These are phyloP conservation scores for Microbotryum lychnidis-dioicae DNA, from an alignment of 1,284 basidiomycete species.

Conservation along the genomic window DNA sequence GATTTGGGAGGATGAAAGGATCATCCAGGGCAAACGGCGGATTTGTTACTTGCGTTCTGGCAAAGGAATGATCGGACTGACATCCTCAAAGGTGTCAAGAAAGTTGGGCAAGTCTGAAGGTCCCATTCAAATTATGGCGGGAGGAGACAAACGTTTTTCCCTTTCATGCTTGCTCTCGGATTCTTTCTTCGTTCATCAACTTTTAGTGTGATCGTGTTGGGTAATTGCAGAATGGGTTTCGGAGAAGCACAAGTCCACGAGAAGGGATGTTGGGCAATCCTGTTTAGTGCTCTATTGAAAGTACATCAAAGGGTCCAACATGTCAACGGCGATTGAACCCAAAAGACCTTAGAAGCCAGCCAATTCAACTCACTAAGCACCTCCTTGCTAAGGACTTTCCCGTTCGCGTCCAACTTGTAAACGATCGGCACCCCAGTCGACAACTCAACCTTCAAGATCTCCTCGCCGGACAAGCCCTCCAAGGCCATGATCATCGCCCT, in stretches of 20 bases:
- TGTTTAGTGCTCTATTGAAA: too few species aligned
- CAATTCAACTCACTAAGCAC: too few species aligned
- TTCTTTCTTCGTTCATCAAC: neutral
- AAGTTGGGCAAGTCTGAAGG: constrained; percentile 58
- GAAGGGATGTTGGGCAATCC: too few species aligned
- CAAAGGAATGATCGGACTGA: constrained; percentile 57
- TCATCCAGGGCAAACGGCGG: constrained; percentile 68
- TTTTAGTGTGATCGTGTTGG: neutral
- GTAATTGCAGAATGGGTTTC: too few species aligned
- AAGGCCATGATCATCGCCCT: constrained; percentile 43
- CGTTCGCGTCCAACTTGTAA: constrained; percentile 39
- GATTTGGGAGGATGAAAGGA: constrained; percentile 50
- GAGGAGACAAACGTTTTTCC: neutral
- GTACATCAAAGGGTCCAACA: too few species aligned
- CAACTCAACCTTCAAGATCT: constrained; percentile 43
- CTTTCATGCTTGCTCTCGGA: neutral
- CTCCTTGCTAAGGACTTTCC: neutral
- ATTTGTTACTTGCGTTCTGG: constrained; percentile 82
- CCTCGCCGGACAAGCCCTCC: constrained; percentile 40
- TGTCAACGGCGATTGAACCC: too few species aligned
- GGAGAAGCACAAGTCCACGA: too few species aligned
- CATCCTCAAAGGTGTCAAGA: constrained; percentile 57
- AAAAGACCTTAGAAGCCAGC: too few species aligned
- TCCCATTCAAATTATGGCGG: neutral
- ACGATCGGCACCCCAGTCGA: constrained; percentile 44